These are phyloP conservation scores for Selaginella tamariscina DNA, from an alignment of 75 land plant species.

Conservation along the genomic window DNA sequence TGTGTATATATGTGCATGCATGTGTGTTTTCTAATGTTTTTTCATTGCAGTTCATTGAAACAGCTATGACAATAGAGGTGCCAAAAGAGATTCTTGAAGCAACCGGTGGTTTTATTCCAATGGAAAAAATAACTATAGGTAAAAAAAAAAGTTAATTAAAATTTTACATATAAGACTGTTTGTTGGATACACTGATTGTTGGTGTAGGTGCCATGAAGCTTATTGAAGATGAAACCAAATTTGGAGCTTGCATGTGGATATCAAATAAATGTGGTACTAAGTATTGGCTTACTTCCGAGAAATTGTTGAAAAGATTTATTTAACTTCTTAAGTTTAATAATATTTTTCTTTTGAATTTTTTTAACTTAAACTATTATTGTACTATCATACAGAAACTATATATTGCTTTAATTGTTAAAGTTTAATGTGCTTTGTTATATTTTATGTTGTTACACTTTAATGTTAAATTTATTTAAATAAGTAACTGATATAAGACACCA, in stretches of 20 bases:
- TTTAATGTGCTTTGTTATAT: too few relatives aligned
- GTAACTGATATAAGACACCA: too few relatives aligned
- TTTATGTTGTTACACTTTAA: too few relatives aligned
- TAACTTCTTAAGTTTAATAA: too few relatives aligned
- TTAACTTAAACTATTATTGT: too few relatives aligned
- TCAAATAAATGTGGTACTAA: conserved; percentile 65
- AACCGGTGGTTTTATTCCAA: neutral
- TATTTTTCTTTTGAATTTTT: too few relatives aligned
- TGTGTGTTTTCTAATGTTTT: neutral
- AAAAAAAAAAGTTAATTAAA: neutral
- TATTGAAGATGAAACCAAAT: conserved; percentile 70
- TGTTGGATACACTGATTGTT: too few relatives aligned
- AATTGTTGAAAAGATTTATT: too few relatives aligned
- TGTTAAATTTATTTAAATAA: too few relatives aligned
- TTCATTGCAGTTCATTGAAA: neutral
- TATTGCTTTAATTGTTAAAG: too few relatives aligned
- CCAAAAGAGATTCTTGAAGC: neutral
- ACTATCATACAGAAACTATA: too few relatives aligned
- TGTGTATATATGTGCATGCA: neutral
- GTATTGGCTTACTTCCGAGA: conserved; percentile 98
- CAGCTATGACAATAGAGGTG: neutral
- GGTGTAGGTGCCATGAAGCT: conserved; percentile 68
- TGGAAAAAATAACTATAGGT: neutral
- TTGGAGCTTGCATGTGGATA: conserved; percentile 88
- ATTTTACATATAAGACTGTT: neutral